Evolutionary conservation across 371 early-diverging fungal species (phyloP).

Genomic region (Actinomortierella ambigua): DNA sequence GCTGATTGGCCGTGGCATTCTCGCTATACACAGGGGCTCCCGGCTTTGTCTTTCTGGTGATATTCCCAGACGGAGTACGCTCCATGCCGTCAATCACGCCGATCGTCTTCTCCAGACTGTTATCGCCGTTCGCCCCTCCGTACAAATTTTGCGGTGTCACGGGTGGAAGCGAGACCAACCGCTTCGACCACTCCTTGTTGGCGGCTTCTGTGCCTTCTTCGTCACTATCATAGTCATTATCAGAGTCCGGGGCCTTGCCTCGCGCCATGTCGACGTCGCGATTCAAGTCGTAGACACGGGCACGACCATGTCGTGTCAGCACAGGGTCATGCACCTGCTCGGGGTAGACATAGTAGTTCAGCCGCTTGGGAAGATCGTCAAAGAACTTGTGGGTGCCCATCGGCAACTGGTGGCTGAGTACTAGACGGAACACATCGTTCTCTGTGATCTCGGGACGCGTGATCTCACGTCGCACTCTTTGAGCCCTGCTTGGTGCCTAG

Average conservation of each 20-base stretch:
- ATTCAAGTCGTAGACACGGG: conserved; percentile 23
- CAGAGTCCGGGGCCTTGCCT: conserved; percentile 27
- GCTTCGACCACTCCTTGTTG: no score
- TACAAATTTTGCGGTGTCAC: no score
- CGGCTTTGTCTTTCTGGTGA: no score
- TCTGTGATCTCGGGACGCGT: conserved; percentile 5
- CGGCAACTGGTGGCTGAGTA: conserved; percentile 14
- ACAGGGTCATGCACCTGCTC: not conserved
- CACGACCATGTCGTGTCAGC: not conserved
- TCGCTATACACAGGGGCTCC: no score
- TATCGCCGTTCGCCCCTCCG: no score
- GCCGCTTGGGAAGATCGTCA: conserved; percentile 2
- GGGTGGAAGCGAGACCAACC: no score
- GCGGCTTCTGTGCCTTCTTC: conserved; percentile 18
- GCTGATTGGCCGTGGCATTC: no score
- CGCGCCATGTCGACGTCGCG: conserved; percentile 8
- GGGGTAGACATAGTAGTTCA: not conserved
- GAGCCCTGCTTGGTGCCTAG: not conserved
- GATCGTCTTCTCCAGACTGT: no score
- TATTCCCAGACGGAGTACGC: no score
- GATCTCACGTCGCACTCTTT: not conserved
- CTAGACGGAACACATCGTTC: conserved; percentile 23
- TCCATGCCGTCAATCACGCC: no score
- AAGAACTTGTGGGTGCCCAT: conserved; percentile 13
- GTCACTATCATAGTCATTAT: conserved; percentile 23